Evolutionary conservation across 805 yeast genomes (phyloP).

Genomic region (Nakazawaea holstii): DNA sequence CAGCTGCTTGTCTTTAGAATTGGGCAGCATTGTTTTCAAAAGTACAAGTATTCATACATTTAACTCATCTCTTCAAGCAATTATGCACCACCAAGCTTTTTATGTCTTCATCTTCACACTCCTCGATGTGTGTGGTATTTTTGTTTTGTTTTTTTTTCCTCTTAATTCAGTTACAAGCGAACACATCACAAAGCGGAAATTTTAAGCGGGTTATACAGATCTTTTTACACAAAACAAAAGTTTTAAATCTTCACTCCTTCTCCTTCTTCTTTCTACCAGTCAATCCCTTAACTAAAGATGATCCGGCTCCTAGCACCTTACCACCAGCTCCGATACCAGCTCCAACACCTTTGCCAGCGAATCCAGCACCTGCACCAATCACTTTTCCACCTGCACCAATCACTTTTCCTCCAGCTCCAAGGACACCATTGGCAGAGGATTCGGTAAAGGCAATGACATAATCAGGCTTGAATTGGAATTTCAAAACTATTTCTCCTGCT

Average conservation of each 20-base stretch:
- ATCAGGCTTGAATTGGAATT: constrained; percentile 62
- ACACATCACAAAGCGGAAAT: too few relatives aligned
- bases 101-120: too few relatives aligned
- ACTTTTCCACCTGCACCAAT: constrained; percentile 32
- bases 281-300: constrained; percentile 16
- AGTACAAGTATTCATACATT: too few relatives aligned
- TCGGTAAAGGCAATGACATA: constrained; percentile 47
- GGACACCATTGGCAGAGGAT: constrained; percentile 22
- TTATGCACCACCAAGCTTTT: too few relatives aligned
- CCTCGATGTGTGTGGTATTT: too few relatives aligned
- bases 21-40: too few relatives aligned
- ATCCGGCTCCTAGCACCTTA: constrained; percentile 46
- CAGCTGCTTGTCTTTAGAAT: background rate
- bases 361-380: constrained; percentile 35
- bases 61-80: too few relatives aligned
- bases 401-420: constrained; percentile 25
- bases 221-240: too few relatives aligned
- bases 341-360: constrained; percentile 34
- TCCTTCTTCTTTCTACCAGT: constrained; percentile 9
- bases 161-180: too few relatives aligned
- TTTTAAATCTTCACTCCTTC: background rate
- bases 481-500: constrained; percentile 62
- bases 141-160: too few relatives aligned
- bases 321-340: constrained; percentile 44
- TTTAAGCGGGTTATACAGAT: too few relatives aligned